These are phyloP conservation scores for Polyplosphaeria fusca DNA, from an alignment of 495 filamentous ascomycete genomes.

Conservation along the genomic window DNA sequence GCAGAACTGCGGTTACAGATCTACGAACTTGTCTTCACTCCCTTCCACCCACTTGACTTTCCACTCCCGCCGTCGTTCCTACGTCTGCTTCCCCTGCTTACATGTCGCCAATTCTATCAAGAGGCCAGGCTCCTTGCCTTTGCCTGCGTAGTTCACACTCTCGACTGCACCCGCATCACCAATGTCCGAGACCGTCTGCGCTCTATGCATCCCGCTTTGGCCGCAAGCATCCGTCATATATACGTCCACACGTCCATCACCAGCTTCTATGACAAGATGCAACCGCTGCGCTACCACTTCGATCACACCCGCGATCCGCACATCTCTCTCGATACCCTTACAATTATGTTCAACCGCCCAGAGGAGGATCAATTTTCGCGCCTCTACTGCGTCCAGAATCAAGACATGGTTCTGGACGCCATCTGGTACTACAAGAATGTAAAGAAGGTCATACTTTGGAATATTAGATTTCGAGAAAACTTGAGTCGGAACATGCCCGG, in stretches of 20 bases:
- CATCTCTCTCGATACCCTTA: slow-evolving; percentile 13
- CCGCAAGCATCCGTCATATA: slow-evolving; percentile 3
- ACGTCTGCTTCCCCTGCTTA: slow-evolving; percentile 9
- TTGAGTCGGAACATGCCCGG: neutral
- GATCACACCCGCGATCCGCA: slow-evolving; percentile 4
- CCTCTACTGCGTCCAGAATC: neutral
- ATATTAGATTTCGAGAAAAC: neutral
- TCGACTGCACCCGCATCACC: neutral
- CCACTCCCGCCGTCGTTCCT: slow-evolving; percentile 3
- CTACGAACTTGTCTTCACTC: slow-evolving; percentile 10
- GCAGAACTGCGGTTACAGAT: slow-evolving; percentile 8
- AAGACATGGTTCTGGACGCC: slow-evolving; percentile 1
- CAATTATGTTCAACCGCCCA: slow-evolving; percentile 7
- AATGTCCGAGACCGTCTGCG: neutral
- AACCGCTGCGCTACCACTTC: slow-evolving; percentile 8
- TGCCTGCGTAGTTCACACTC: slow-evolving; percentile 8
- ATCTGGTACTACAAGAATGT: slow-evolving; percentile 17
- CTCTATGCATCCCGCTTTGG: slow-evolving; percentile 1
- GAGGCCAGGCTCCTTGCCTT: slow-evolving; percentile 17
- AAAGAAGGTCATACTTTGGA: slow-evolving; percentile 6
- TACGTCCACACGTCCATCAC: neutral
- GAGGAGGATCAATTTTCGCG: neutral
- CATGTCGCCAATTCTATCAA: slow-evolving; percentile 10
- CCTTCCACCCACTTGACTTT: neutral
- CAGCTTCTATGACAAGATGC: slow-evolving; percentile 1